A percentile compares a stretch with the other conserved stretches of the same genome.
Conservation (phyloP, 306 rosid species). For the Pterocarpus santalinus region DNA sequence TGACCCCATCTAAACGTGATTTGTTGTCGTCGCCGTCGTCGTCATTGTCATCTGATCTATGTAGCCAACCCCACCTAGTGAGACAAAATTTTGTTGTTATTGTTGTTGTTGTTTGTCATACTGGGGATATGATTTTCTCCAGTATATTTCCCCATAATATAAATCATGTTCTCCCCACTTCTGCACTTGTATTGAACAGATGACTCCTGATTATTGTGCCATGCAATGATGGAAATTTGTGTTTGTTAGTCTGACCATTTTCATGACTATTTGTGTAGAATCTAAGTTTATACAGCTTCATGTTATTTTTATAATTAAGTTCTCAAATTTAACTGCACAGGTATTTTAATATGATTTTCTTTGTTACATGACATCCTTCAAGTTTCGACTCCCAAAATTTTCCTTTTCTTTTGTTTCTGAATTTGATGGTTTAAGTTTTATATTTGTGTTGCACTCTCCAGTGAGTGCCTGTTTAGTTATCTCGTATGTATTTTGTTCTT, state of each 20-base stretch:
- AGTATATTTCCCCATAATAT: conserved; percentile 2
- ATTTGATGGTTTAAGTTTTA: conserved; percentile 30
- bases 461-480: conserved; percentile 1
- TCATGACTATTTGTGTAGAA: not conserved
- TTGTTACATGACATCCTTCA: not conserved
- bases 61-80: too few species aligned
- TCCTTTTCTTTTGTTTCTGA: conserved; percentile 27
- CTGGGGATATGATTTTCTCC: conserved; percentile 10
- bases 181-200: not conserved
- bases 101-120: not conserved
- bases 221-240: conserved; percentile 2
- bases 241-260: not conserved
- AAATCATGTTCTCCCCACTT: not conserved
- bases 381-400: not conserved
- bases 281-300: conserved; percentile 5
- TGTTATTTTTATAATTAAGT: conserved; percentile 5
- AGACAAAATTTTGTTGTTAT: too few species aligned
- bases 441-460: not conserved
- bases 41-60: too few species aligned
- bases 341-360: conserved; percentile 10
- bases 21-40: too few species aligned
- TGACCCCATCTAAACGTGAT: too few species aligned
- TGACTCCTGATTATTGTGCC: conserved; percentile 25
- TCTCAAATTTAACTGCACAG: conserved; percentile 3
- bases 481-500: conserved; percentile 13